These are phyloP conservation scores for Coffea humblotiana DNA, from an alignment of 305 asterid species.

Conservation along the genomic window DNA sequence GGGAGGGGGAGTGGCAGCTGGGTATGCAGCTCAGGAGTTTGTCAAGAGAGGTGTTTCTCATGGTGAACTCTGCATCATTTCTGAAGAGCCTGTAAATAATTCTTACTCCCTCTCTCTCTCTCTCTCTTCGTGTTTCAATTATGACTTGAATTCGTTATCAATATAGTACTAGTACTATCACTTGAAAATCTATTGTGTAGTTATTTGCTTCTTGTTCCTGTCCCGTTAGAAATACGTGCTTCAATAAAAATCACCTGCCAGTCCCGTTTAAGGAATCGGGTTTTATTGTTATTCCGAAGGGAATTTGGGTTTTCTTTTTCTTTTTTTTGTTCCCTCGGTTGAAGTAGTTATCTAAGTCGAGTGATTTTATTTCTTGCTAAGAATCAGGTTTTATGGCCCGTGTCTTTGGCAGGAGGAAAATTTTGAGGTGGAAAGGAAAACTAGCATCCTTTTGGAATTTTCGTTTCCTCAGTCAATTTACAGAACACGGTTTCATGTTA, in stretches of 20 bases:
- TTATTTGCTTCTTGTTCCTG: neutral
- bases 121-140: neutral
- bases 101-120: conserved; percentile 2
- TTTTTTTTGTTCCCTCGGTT: neutral
- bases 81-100: conserved; percentile 73
- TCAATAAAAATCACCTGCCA: neutral
- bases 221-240: neutral
- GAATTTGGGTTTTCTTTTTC: neutral
- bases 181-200: too few species aligned
- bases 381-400: neutral
- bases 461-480: neutral
- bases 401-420: neutral
- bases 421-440: neutral
- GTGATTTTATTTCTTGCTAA: neutral
- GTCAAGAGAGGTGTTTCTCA: conserved; percentile 63
- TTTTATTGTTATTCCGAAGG: neutral
- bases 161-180: too few species aligned
- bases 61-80: conserved; percentile 93
- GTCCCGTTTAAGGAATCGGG: neutral
- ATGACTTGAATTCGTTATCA: neutral
- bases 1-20: conserved; percentile 99
- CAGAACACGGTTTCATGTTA: neutral
- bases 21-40: conserved; percentile 91
- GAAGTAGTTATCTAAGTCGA: neutral
- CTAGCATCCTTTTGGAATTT: neutral